phyloP scores from a whole-genome alignment of 768 basidiomycete species.

The Bullera alba region DNA sequence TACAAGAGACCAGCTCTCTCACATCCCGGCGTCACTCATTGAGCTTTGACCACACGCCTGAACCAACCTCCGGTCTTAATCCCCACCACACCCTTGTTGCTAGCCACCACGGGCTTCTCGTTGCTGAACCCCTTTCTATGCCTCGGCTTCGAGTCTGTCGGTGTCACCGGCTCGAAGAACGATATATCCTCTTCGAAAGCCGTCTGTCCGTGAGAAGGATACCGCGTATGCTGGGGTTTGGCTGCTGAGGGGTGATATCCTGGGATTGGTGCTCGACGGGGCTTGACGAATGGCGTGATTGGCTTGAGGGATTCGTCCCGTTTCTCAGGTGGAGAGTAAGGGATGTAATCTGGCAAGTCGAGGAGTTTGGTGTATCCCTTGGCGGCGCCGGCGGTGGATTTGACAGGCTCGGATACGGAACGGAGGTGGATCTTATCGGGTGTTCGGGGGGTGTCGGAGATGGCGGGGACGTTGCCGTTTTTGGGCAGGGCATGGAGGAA shows the following conservation, averaged over 20 bases:
- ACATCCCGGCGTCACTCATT: too few relatives aligned
- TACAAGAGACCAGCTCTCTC: too few relatives aligned
- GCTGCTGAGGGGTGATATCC: background rate
- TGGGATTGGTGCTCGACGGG: conserved; percentile 21
- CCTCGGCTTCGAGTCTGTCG: conserved; percentile 3
- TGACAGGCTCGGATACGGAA: too few relatives aligned
- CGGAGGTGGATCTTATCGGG: background rate
- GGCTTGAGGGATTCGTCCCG: background rate
- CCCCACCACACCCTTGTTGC: too few relatives aligned
- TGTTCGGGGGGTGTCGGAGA: background rate
- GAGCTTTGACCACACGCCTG: too few relatives aligned
- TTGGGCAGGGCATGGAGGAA: background rate
- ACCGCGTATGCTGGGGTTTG: background rate
- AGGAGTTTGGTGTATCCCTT: background rate
- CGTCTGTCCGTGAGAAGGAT: background rate
- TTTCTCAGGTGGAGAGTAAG: background rate
- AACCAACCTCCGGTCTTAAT: too few relatives aligned
- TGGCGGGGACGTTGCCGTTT: background rate
- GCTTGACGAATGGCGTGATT: conserved; percentile 29
- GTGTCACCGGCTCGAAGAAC: conserved; percentile 32
- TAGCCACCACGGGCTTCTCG: too few relatives aligned
- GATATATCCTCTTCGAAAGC: conserved; percentile 2
- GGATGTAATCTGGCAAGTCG: background rate
- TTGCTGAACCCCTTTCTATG: background rate
- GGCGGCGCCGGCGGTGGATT: background rate